Percentiles rank a stretch among this genome's conserved stretches.
Evolutionary conservation across 148 eudicot genomes (phyloP).

Genomic region (Cornus florida): DNA sequence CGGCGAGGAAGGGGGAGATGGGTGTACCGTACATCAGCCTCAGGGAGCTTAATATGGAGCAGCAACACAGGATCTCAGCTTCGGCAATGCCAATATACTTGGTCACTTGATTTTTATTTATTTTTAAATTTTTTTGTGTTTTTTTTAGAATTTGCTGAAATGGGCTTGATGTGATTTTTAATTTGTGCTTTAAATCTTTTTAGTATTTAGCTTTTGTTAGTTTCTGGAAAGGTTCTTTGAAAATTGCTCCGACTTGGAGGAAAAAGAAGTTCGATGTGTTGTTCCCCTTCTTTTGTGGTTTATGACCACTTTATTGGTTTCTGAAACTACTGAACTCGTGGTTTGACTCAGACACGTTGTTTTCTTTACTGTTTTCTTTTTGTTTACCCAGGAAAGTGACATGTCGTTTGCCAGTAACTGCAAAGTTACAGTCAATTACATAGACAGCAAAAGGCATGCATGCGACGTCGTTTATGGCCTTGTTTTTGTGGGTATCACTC

Average conservation of each 20-base stretch:
- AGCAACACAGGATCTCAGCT: conserved; percentile 39
- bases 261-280: not conserved
- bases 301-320: not conserved
- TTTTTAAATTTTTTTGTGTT: too few relatives aligned
- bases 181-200: not conserved
- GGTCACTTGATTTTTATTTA: conserved; percentile 43
- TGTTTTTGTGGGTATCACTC: too few relatives aligned
- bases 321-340: not conserved
- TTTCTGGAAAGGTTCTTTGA: too few relatives aligned
- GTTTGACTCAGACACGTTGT: not conserved
- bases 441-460: too few relatives aligned
- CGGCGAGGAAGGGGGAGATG: conserved; percentile 32
- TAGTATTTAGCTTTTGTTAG: not conserved
- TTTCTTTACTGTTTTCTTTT: not conserved
- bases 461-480: too few relatives aligned
- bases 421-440: too few relatives aligned
- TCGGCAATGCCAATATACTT: conserved; percentile 73
- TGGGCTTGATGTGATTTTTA: not conserved
- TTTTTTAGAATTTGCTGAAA: not conserved
- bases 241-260: not conserved
- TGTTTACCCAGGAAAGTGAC: not conserved
- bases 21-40: conserved; percentile 69
- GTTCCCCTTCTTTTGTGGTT: not conserved
- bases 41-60: conserved; percentile 67
- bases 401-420: too few relatives aligned